Base-by-base conservation (phyloP, 116 monocot genomes). In the Phalaenopsis hybrid region DNA sequence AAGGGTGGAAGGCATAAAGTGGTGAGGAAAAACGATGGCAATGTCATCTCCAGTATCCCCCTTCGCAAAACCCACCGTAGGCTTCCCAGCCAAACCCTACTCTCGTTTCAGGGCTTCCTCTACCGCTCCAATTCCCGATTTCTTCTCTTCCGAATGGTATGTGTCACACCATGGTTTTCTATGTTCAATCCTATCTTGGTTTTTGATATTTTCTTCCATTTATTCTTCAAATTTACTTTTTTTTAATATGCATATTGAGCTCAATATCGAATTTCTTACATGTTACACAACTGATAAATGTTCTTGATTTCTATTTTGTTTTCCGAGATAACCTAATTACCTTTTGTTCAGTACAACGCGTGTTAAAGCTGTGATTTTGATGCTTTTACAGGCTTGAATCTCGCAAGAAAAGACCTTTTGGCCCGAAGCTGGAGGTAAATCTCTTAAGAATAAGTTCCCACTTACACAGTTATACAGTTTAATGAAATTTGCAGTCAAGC, bases 391-490 rank as follows among this genome's bases (percentile, higher is more conserved):
- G 96, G 96, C 84, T 96, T 57, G 90, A 96, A 81, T 85, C 92
- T 34, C 89, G 89, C 21, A 89, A 86, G 86, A 96, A 89, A 78
- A 87, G 79, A 80, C 96, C 93, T 37, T 90, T 96, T 80, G 96
- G 96, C 49, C 96, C 96, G 17, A 87, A 92, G 81, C 83, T 96
- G 50, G 83, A 90, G 80, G 96, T 96, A 90, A 81, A 65, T 51
- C 67, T 67, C 28, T 28, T 8, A 67, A 67, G 67, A 25, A 67
- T 8, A 67, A 11, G 67, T 67, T 67, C 67, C 28, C 15, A 23
- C 67, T 67, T 8, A 23, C 28, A 23, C 25, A 25, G 55, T 55
- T 13, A 51, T 51, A 12, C 52, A 23, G 63, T 63, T 63, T 5
- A 63, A 63, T 51, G 15, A 13, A 67, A 67, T 67, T 9, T 67